These are phyloP conservation scores for Scutellaria minor DNA, from an alignment of 257 asterid species.

Conservation along the genomic window DNA sequence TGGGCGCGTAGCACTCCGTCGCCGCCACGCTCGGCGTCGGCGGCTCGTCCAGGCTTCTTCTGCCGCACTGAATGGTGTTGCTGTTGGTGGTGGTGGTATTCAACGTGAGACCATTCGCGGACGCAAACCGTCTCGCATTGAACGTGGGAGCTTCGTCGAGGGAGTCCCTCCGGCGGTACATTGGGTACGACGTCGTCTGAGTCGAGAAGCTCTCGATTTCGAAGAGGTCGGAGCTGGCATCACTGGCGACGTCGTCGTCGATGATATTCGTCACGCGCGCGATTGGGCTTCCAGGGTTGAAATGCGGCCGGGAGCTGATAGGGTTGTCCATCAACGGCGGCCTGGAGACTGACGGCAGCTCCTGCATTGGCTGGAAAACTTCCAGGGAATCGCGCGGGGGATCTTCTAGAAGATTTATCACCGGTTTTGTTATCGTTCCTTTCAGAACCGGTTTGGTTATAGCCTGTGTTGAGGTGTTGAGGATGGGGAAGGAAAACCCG, in stretches of 20 bases:
- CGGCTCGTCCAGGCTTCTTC: slow-evolving; percentile 63
- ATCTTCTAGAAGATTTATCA: slow-evolving; percentile 42
- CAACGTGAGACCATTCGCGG: slow-evolving; percentile 28
- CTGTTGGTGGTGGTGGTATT: not conserved
- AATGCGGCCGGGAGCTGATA: not conserved
- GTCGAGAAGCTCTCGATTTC: slow-evolving; percentile 89
- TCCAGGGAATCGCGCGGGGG: slow-evolving; percentile 71
- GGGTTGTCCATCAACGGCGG: slow-evolving; percentile 35
- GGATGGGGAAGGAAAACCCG: slow-evolving; percentile 73
- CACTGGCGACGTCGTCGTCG: slow-evolving; percentile 73
- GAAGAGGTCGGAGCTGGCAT: slow-evolving; percentile 87
- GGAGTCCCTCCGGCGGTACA: slow-evolving; percentile 66
- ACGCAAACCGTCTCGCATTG: slow-evolving; percentile 46
- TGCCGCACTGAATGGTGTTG: slow-evolving; percentile 25
- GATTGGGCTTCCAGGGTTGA: slow-evolving; percentile 54
- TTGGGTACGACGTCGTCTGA: slow-evolving; percentile 56
- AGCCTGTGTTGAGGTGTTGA: slow-evolving; percentile 38
- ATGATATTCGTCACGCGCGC: slow-evolving; percentile 34
- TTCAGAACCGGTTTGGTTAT: slow-evolving; percentile 24
- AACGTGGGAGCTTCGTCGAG: slow-evolving; percentile 59
- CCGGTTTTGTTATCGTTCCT: slow-evolving; percentile 25
- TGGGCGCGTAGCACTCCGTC: slow-evolving; percentile 86
- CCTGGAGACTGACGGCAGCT: slow-evolving; percentile 25
- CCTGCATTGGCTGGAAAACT: slow-evolving; percentile 62
- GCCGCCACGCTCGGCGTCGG: slow-evolving; percentile 70